Evolutionary conservation across 2,329 filamentous ascomycete species (phyloP), one percentile per base, ranked within the genome.

Genomic region (Diaporthe citrichinensis): DNA sequence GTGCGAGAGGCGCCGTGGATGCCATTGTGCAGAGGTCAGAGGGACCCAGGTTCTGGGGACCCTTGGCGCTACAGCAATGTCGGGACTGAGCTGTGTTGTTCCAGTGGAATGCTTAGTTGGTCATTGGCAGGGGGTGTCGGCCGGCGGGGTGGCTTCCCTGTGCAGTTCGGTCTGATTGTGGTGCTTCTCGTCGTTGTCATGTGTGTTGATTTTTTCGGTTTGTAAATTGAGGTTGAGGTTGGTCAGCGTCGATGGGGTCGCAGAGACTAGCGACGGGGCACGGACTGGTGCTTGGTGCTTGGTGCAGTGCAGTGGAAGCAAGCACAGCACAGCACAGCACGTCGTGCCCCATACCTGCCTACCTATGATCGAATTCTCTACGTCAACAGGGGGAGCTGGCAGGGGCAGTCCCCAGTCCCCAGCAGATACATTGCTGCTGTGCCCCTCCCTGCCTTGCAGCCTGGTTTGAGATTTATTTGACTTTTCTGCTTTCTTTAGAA

Each of bases 11-110:
- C 68, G 75, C 73, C 46, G 75, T 72, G 61, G 75, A 57, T 61
- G 75, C 72, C 75, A 76, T 76, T 39, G 67, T 74, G 65, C 28
- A 72, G 51, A 62, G 44, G 55, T 74, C 46, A 49, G 72, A 67
- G 46, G 51, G 31, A 31, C 39, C 14, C 59, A 61, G 36, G 31
- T 34, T 39, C 39, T 44, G 25, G 67, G 72, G 65, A 31, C 44
- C 65, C 41, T 59, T 71, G 53, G 58, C 62, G 72, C 58, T 61
- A 44, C 59, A 72, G 73, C 68, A 59, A 74, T 28, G 57, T 62
- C 53, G 28, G 53, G 61, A 73, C 69, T 51, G 28, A 75, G 61
- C 69, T 59, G 51, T 57, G 67, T 71, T 46, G 59, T 72, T 53
- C 69, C 36, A 58, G 36, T 61, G 67, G 25, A 57, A 46, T 69